Evolutionary conservation across 1,284 basidiomycete genomes (phyloP).

Genomic region (Sphagnurus paluster): DNA sequence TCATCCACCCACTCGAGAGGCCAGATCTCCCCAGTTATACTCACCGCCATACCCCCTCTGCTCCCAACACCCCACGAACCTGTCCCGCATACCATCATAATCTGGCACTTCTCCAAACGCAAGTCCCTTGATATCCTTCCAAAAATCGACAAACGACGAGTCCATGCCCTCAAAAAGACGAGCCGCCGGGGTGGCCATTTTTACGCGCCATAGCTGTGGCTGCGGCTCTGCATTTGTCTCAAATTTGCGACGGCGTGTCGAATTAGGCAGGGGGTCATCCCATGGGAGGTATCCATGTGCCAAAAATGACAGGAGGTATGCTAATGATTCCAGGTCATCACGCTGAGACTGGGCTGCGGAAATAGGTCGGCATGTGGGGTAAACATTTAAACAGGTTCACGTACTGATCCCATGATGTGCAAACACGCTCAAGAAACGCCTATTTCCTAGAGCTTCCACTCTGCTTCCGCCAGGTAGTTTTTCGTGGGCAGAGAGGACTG

Average conservation of each 20-base stretch:
- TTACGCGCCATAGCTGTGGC: slow-evolving; percentile 24
- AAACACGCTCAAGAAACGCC: slow-evolving; percentile 28
- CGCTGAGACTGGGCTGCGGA: slow-evolving; percentile 29
- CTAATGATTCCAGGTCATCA: slow-evolving; percentile 33
- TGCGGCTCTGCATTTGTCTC: background rate
- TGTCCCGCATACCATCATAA: slow-evolving; percentile 23
- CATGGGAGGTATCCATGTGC: slow-evolving; percentile 27
- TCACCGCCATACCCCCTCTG: slow-evolving; percentile 11
- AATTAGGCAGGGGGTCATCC: slow-evolving; percentile 8
- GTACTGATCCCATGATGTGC: slow-evolving; percentile 30
- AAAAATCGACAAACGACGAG: slow-evolving; percentile 26
- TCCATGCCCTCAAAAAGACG: slow-evolving; percentile 28
- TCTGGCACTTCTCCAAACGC: slow-evolving; percentile 29
- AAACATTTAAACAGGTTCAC: slow-evolving; percentile 8
- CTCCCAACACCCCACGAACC: slow-evolving; percentile 24
- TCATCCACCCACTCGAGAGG: background rate
- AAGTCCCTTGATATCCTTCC: slow-evolving; percentile 28
- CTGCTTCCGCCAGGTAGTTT: slow-evolving; percentile 19
- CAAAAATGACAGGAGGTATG: slow-evolving; percentile 30
- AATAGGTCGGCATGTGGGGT: background rate
- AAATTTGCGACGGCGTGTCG: background rate
- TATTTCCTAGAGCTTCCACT: slow-evolving; percentile 25
- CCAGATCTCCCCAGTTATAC: slow-evolving; percentile 13
- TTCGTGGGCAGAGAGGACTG: slow-evolving; percentile 10
- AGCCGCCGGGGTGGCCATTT: slow-evolving; percentile 25